Conservation (phyloP, 352 stramenopile genomes). For the Globisporangium alternatum region DNA sequence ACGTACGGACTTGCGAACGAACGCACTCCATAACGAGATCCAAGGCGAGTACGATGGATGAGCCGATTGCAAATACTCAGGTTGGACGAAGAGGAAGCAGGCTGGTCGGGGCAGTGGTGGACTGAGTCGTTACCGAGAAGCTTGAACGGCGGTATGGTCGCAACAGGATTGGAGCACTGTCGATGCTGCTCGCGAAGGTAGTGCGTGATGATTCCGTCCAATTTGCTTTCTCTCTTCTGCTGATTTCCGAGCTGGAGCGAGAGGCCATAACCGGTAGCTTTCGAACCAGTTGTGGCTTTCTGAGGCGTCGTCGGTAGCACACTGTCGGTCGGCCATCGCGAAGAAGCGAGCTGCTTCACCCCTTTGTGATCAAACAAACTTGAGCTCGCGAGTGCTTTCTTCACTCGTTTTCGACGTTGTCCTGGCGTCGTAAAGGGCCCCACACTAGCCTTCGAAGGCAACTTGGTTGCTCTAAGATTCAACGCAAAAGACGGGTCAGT, state of each 20-base stretch:
- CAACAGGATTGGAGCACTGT: constrained; percentile 83
- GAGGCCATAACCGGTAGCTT: neutral
- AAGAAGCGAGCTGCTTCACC: constrained; percentile 10
- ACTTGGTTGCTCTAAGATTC: neutral
- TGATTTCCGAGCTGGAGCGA: constrained; percentile 4
- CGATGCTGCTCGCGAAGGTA: constrained; percentile 88
- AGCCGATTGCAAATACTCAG: constrained; percentile 68
- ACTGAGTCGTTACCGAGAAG: constrained; percentile 47
- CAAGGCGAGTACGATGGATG: constrained; percentile 41
- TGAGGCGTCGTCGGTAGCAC: constrained; percentile 1
- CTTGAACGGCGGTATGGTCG: constrained; percentile 84
- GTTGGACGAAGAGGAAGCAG: constrained; percentile 35
- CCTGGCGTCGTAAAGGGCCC: constrained; percentile 5
- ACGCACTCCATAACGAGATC: constrained; percentile 40
- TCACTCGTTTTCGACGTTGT: constrained; percentile 32
- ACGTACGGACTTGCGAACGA: constrained; percentile 51
- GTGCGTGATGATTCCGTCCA: constrained; percentile 85
- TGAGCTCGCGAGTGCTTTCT: constrained; percentile 20
- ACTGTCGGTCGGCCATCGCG: constrained; percentile 4
- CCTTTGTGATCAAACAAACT: constrained; percentile 33
- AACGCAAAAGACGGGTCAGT: neutral
- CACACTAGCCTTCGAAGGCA: neutral
- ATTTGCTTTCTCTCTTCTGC: constrained; percentile 31
- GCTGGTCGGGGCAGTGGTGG: constrained; percentile 78
- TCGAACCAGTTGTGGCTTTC: neutral